Base-by-base conservation (phyloP, 202 grass and related monocot species). In the Cymbopogon flexuosus region DNA sequence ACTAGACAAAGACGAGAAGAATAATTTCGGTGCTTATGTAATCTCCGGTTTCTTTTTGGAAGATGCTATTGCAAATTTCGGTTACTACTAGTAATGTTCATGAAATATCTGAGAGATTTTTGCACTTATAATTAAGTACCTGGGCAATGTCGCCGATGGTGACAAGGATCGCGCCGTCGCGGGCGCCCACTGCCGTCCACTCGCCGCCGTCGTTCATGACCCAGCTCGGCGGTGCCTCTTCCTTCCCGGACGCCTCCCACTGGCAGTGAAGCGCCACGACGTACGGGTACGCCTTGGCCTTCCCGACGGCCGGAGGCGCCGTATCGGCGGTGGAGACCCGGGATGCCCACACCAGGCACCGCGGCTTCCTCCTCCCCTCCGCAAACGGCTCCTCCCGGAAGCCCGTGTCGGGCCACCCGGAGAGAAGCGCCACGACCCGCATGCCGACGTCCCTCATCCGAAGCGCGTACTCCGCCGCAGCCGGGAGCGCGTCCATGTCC, bases 81-180 rank as follows among this genome's bases (percentile, higher is more conserved):
- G 33, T 21, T 33, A 5, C 52, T 11, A n/a, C 35, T 36, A 36
- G 5, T 36, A n/a, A 75, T 62, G 74, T 31, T 47, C 43, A 57
- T 22, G 64, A 18, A 19, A 73, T 65, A 66, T 56, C 59, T 54
- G 22, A 46, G 62, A 77, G 13, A 75, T 46, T 33, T 58, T n/a
- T n/a, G 10, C 34, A 13, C 23, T 51, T 79, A 54, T 14, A 46
- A 64, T 60, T 75, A 67, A 64, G 13, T 84, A 93, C 90, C 90
- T 93, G 87, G 21, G 90, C 87, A 68, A 90, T 89, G 74, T 89
- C 87, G 37, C 90, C 90, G 68, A 89, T 78, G 73, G 84, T 87
- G 81, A 90, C 84, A 23, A 93, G 84, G 45, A 93, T 24, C 6
- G 84, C 82, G 58, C 71, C 78, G 10, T 84, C 73, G 16, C 81